These are phyloP conservation scores for Kurtzmaniella cleridarum DNA, from an alignment of 805 yeast genomes.

Conservation along the genomic window DNA sequence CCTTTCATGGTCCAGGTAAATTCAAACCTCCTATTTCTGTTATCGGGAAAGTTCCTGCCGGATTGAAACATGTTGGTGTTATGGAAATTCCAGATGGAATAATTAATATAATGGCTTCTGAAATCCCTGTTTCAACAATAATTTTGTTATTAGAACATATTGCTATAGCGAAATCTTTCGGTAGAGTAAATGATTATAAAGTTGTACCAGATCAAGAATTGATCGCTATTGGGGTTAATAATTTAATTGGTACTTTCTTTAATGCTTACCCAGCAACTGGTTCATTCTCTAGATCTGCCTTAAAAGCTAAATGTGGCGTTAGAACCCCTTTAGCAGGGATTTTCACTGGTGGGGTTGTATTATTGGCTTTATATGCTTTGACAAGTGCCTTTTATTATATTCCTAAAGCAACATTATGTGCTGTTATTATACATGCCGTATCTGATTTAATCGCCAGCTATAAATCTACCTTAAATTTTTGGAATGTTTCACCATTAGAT, in stretches of 20 bases:
- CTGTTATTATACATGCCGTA: constrained; percentile 91
- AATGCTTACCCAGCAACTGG: constrained; percentile 95
- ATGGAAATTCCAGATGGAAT: constrained; percentile 61
- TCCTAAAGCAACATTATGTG: constrained; percentile 83
- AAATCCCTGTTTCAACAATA: constrained; percentile 81
- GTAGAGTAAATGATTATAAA: constrained; percentile 86
- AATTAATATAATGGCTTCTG: constrained; percentile 57
- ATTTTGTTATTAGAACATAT: constrained; percentile 85
- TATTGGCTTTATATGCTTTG: constrained; percentile 78
- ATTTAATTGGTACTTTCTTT: constrained; percentile 87
- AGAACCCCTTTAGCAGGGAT: constrained; percentile 91
- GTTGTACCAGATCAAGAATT: constrained; percentile 91
- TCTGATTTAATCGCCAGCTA: constrained; percentile 75
- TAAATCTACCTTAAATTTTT: constrained; percentile 60
- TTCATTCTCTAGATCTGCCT: constrained; percentile 89
- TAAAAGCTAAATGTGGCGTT: constrained; percentile 93
- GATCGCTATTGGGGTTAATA: constrained; percentile 88
- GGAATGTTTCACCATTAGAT: constrained; percentile 72
- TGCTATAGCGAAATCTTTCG: constrained; percentile 90
- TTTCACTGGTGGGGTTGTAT: constrained; percentile 82
- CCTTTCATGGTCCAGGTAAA: constrained; percentile 25
- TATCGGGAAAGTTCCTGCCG: constrained; percentile 77
- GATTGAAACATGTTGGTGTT: constrained; percentile 71
- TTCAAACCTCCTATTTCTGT: constrained; percentile 49
- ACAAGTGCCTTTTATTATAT: constrained; percentile 82